Evolutionary conservation across 2,329 filamentous ascomycete species (phyloP).

Genomic region (Sarocladium kiliense): DNA sequence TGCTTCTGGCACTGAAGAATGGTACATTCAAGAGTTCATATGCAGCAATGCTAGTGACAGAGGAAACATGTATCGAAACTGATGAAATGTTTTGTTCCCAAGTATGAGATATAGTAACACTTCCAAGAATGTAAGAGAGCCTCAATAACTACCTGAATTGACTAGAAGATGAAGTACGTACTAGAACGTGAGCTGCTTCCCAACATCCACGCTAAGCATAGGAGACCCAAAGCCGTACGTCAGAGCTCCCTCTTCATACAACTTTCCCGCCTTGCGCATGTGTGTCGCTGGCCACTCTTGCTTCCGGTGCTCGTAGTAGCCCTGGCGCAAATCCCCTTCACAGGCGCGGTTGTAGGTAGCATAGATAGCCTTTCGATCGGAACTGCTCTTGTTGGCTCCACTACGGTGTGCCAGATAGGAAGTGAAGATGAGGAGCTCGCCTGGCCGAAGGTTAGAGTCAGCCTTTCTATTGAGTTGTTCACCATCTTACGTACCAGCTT

Average conservation of each 20-base stretch:
- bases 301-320: slow-evolving; percentile 16
- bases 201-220: slow-evolving; percentile 15
- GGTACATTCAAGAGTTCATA: no score
- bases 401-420: slow-evolving; percentile 16
- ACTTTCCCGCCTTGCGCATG: slow-evolving; percentile 15
- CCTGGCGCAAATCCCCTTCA: slow-evolving; percentile 15
- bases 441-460: slow-evolving; percentile 4
- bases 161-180: no score
- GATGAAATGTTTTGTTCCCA: no score
- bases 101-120: no score
- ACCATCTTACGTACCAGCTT: slow-evolving; percentile 13
- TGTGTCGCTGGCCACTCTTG: slow-evolving; percentile 15
- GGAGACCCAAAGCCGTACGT: slow-evolving; percentile 16
- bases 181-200: slow-evolving; percentile 15
- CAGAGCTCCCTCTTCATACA: slow-evolving; percentile 12
- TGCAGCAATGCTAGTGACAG: no score
- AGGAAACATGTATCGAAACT: no score
- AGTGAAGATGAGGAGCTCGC: slow-evolving; percentile 15
- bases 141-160: no score
- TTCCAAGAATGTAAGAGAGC: no score
- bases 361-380: slow-evolving; percentile 15
- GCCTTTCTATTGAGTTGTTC: no score
- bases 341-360: slow-evolving; percentile 16
- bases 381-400: slow-evolving; percentile 13
- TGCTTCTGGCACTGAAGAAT: no score